Evolutionary conservation across 768 basidiomycete genomes (phyloP).

Genomic region (Lactifluus pinguis): DNA sequence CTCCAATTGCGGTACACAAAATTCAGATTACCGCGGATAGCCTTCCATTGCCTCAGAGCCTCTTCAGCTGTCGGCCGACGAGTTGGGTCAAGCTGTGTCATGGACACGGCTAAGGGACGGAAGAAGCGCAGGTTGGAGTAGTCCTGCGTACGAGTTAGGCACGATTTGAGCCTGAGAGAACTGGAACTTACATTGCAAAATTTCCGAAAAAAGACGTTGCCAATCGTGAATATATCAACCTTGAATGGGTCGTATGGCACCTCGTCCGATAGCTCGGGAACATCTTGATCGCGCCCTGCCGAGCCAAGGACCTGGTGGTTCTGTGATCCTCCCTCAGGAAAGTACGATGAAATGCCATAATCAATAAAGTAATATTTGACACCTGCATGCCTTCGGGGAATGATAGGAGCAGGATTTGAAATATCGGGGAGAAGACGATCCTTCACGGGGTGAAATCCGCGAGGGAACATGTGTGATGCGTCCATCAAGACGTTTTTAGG

Average conservation of each 20-base stretch:
- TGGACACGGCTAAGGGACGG: not conserved
- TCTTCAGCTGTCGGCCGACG: not conserved
- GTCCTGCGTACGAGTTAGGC: not conserved
- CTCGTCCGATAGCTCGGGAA: conserved; percentile 8
- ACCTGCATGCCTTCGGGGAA: not conserved
- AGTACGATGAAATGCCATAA: conserved; percentile 11
- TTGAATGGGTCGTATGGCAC: conserved; percentile 19
- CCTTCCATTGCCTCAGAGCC: not conserved
- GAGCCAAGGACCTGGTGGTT: not conserved
- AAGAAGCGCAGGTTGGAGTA: not conserved
- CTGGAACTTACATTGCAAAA: not conserved
- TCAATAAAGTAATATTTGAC: conserved; percentile 15
- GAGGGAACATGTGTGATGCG: conserved; percentile 5
- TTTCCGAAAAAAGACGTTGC: not conserved
- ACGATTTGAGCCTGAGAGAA: not conserved
- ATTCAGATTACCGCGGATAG: not conserved
- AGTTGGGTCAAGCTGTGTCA: not conserved
- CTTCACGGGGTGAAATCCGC: conserved; percentile 8
- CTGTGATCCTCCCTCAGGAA: not conserved
- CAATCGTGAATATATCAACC: conserved; percentile 16
- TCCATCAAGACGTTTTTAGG: conserved; percentile 10
- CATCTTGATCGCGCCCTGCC: conserved; percentile 7
- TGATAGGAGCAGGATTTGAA: not conserved
- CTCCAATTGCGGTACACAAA: not conserved
- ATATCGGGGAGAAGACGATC: not conserved